Conservation (phyloP, 345 rosid species). For the Eucalyptus melliodora region DNA sequence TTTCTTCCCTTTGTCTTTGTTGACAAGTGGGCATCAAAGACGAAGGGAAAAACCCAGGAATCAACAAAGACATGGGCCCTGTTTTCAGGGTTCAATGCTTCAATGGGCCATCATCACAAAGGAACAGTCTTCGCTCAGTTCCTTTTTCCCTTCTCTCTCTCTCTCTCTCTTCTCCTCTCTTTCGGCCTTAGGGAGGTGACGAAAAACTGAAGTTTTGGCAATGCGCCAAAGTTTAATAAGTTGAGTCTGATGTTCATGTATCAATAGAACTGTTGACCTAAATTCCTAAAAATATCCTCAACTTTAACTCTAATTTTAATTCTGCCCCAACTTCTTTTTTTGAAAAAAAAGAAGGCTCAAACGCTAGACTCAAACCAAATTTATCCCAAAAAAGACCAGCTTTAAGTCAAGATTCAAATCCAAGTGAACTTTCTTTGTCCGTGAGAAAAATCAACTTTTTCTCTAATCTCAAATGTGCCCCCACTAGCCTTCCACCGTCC, state of each 20-base stretch:
- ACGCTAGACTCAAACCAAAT: no score
- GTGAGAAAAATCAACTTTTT: neutral
- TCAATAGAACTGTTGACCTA: no score
- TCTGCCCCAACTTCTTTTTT: neutral
- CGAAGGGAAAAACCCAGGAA: neutral
- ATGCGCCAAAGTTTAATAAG: neutral
- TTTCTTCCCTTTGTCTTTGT: neutral
- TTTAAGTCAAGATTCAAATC: no score
- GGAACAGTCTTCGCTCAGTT: neutral
- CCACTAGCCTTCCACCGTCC: neutral
- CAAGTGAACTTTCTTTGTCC: neutral
- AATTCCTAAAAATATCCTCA: neutral
- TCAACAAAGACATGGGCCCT: neutral
- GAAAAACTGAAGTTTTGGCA: neutral
- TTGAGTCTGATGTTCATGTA: neutral
- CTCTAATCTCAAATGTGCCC: accelerated
- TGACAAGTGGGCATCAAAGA: neutral
- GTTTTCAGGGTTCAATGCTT: neutral
- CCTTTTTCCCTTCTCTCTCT: neutral
- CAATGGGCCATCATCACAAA: neutral
- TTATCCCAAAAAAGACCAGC: neutral
- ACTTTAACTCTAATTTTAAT: neutral
- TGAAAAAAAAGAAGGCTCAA: accelerated
- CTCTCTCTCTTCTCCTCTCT: neutral
- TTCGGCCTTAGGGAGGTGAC: neutral